phyloP scores from a whole-genome alignment of 73 alveolate genomes.

The Uronychia setigera region DNA sequence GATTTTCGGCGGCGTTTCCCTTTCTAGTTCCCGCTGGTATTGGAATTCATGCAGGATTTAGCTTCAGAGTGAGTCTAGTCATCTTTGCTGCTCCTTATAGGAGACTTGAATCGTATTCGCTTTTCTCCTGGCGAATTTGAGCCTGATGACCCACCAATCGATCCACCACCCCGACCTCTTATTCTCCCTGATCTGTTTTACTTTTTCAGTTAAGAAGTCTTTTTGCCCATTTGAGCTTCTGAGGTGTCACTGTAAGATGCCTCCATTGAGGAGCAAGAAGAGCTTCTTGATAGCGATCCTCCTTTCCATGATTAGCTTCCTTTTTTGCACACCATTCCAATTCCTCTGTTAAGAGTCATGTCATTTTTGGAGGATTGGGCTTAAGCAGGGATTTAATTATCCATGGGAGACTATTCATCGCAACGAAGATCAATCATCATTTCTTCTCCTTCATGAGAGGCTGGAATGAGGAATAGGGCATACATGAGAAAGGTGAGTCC shows the following conservation, averaged over 20 bases:
- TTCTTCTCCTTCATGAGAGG: not conserved
- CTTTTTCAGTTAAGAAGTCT: not conserved
- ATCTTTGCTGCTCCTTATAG: not conserved
- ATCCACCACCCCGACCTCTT: too few relatives aligned
- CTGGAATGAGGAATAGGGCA: not conserved
- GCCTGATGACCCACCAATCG: not conserved
- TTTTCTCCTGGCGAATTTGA: not conserved
- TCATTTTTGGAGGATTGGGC: not conserved
- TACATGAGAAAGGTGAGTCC: slow-evolving; percentile 2
- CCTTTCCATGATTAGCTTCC: not conserved
- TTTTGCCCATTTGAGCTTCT: not conserved
- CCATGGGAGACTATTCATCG: not conserved
- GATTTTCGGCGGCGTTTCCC: not conserved
- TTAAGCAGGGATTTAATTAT: not conserved
- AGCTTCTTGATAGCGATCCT: not conserved
- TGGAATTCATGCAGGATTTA: not conserved
- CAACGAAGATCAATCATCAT: not conserved
- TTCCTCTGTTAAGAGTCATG: not conserved
- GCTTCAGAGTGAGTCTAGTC: not conserved
- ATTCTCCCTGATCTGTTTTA: not conserved
- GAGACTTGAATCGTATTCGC: not conserved
- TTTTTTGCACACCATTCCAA: not conserved
- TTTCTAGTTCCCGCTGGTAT: not conserved
- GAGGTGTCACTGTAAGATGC: not conserved
- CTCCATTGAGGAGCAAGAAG: not conserved